Conservation (phyloP, 345 rosid species). For the Eucalyptus polyanthemos region DNA sequence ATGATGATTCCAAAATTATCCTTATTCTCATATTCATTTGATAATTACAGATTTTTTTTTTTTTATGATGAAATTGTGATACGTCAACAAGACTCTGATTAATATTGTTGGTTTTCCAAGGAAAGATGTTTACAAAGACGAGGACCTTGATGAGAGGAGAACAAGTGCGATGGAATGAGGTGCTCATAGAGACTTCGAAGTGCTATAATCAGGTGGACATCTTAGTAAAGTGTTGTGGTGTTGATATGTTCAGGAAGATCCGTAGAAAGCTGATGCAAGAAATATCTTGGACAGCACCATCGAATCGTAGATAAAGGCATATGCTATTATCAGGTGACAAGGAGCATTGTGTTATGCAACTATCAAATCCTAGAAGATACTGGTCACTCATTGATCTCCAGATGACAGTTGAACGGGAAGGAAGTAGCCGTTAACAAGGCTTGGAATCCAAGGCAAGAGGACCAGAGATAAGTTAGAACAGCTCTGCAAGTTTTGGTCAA, state of each 20-base stretch:
- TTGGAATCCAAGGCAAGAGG: too few species aligned
- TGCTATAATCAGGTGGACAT: background rate
- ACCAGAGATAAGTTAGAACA: too few species aligned
- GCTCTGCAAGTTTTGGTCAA: too few species aligned
- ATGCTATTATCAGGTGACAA: background rate
- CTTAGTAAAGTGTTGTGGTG: background rate
- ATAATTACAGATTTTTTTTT: background rate
- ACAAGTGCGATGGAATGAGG: background rate
- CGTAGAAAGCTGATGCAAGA: background rate
- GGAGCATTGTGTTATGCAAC: background rate
- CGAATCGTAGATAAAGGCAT: background rate
- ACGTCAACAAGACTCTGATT: background rate
- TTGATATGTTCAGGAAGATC: background rate
- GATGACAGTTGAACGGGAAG: too few species aligned
- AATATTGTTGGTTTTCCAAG: fast-evolving
- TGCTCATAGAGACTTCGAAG: background rate
- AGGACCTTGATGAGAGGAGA: background rate
- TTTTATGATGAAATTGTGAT: background rate
- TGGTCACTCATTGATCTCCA: too few species aligned
- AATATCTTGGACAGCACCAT: background rate
- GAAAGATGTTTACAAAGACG: background rate
- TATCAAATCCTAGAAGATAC: background rate
- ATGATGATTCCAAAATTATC: too few species aligned
- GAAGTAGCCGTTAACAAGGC: too few species aligned
- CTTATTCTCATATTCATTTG: background rate